These are phyloP conservation scores for Lycium ferocissimum DNA, from an alignment of 257 asterid species.

Conservation along the genomic window DNA sequence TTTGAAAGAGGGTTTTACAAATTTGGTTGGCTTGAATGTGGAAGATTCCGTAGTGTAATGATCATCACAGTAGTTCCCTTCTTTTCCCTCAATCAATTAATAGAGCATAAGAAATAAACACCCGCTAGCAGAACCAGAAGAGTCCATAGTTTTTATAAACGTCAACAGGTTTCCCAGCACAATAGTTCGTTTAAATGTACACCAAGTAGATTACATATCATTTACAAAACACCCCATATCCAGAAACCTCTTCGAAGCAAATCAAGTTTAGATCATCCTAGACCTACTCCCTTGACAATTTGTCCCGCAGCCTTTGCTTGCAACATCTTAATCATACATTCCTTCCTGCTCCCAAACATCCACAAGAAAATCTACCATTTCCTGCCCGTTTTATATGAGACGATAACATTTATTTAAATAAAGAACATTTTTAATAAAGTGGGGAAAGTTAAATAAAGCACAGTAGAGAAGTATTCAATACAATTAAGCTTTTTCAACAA, in stretches of 20 bases:
- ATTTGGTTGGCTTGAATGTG: slow-evolving; percentile 2
- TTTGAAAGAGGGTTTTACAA: neutral
- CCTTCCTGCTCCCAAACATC: slow-evolving; percentile 90
- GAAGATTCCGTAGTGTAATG: neutral
- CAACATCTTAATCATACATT: slow-evolving; percentile 59
- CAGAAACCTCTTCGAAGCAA: slow-evolving; percentile 12
- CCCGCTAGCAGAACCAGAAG: neutral
- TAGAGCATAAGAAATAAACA: slow-evolving; percentile 3
- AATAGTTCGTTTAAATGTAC: neutral
- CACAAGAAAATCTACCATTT: slow-evolving; percentile 84
- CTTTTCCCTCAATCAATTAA: neutral
- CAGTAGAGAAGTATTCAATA: neutral
- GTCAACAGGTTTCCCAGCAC: neutral
- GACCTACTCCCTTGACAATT: neutral
- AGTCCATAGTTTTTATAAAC: neutral
- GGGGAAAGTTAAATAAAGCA: neutral
- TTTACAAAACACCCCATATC: slow-evolving; percentile 22
- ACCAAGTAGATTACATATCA: neutral
- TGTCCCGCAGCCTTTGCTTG: neutral
- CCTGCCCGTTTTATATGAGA: slow-evolving; percentile 51
- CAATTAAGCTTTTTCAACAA: neutral
- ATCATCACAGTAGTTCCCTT: neutral
- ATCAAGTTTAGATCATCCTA: neutral
- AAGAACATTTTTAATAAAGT: neutral
- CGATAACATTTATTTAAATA: slow-evolving; percentile 20